Conservation (phyloP, 2,329 filamentous ascomycete genomes). For the Alternaria sp. region DNA sequence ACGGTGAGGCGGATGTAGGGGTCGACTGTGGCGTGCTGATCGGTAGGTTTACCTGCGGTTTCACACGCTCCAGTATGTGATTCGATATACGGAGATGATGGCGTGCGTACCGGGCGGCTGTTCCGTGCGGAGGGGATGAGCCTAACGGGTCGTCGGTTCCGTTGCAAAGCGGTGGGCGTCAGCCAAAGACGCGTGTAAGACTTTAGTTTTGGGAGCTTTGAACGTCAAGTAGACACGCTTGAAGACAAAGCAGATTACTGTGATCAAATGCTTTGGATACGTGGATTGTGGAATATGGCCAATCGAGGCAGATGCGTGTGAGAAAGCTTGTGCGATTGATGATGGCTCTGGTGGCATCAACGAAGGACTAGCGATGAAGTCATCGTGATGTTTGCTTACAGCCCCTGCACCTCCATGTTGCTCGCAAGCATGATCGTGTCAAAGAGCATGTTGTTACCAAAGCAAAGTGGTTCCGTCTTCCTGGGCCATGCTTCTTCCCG, state of each 20-base stretch:
- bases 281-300: background rate
- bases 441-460: background rate
- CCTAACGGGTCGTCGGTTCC: constrained; percentile 19
- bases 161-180: constrained; percentile 21
- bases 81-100: constrained; percentile 10
- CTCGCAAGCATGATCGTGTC: background rate
- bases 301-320: background rate
- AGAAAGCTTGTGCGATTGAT: background rate
- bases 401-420: background rate
- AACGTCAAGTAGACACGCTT: constrained; percentile 9
- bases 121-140: constrained; percentile 12
- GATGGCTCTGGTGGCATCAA: background rate
- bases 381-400: constrained; percentile 10
- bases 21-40: background rate
- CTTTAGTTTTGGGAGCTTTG: constrained; percentile 10
- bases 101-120: constrained; percentile 15
- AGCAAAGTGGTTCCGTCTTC: background rate
- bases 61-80: constrained; percentile 5
- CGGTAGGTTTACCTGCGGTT: background rate
- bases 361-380: constrained; percentile 13
- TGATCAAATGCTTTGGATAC: constrained; percentile 7
- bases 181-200: constrained; percentile 22
- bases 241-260: constrained; percentile 6
- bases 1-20: constrained; percentile 7
- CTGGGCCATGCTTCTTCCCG: background rate